Evolutionary conservation across 2,329 filamentous ascomycete genomes (phyloP).

Genomic region (Botrytis fabae): DNA sequence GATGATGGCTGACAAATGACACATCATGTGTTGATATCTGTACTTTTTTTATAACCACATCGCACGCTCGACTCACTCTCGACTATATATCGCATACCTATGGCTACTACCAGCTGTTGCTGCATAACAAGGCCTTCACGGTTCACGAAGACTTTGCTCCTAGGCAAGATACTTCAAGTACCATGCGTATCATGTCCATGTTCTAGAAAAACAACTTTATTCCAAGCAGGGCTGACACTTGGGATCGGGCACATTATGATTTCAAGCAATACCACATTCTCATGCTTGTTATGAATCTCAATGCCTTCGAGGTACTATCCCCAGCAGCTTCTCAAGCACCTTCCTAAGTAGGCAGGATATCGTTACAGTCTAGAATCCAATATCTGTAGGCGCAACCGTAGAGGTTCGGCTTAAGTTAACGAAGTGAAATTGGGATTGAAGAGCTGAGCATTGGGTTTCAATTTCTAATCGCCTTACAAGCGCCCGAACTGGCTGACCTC

Average conservation of each 20-base stretch:
- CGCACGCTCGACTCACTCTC: neutral
- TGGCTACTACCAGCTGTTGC: neutral
- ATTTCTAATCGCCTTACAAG: neutral
- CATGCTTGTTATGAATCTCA: neutral
- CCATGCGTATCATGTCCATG: neutral
- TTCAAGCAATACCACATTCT: neutral
- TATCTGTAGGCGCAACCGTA: neutral
- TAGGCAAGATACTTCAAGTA: neutral
- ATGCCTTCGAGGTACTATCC: neutral
- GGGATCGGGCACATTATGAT: neutral
- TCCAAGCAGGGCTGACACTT: neutral
- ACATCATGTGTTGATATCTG: neutral
- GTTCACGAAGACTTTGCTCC: neutral
- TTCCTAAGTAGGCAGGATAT: slow-evolving; percentile 16
- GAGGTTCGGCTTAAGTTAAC: neutral
- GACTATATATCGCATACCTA: neutral
- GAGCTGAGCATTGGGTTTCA: neutral
- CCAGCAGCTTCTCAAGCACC: neutral
- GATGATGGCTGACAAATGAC: neutral
- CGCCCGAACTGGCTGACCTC: neutral
- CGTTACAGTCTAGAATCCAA: neutral
- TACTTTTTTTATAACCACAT: neutral
- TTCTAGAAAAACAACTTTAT: neutral
- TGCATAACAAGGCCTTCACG: neutral
- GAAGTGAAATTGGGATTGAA: neutral